A percentile compares a stretch with the other conserved stretches of the same genome.
These are phyloP conservation scores for Endocalyx cinctus DNA, from an alignment of 2,329 filamentous ascomycete genomes.

Conservation along the genomic window DNA sequence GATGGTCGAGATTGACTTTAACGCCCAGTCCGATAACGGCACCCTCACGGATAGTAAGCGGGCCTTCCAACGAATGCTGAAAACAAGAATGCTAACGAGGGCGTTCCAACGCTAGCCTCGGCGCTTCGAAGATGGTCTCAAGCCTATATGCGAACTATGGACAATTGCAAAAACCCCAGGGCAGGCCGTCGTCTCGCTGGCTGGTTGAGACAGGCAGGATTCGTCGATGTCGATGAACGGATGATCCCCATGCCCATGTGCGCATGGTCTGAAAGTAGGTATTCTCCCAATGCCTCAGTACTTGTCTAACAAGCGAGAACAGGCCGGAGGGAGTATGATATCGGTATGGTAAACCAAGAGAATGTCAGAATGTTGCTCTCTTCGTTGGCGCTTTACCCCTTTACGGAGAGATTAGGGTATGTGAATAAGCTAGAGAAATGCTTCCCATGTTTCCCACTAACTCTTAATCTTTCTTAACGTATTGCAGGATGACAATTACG, in stretches of 20 bases:
- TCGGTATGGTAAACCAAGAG: conserved; percentile 49
- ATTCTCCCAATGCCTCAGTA: neutral
- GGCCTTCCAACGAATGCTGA: neutral
- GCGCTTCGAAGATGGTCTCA: conserved; percentile 65
- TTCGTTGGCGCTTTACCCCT: conserved; percentile 53
- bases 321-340: conserved; percentile 49
- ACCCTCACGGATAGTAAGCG: conserved; percentile 58
- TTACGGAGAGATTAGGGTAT: conserved; percentile 46
- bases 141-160: conserved; percentile 55
- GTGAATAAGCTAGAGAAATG: too few relatives aligned
- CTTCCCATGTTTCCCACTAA: too few relatives aligned
- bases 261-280: conserved; percentile 62
- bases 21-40: conserved; percentile 81
- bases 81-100: conserved; percentile 9
- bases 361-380: conserved; percentile 51
- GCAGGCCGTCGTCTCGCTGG: conserved; percentile 56
- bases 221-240: conserved; percentile 60
- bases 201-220: conserved; percentile 58
- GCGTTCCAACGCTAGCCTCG: conserved; percentile 40
- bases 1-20: conserved; percentile 82
- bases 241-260: conserved; percentile 65
- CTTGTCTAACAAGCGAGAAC: neutral
- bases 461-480: too few relatives aligned
- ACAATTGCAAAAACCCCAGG: conserved; percentile 62
- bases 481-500: conserved; percentile 49